A percentile compares a stretch with the other conserved stretches of the same genome.
Evolutionary conservation across 2,329 filamentous ascomycete species (phyloP).

Genomic region (Bipolaris cookei): DNA sequence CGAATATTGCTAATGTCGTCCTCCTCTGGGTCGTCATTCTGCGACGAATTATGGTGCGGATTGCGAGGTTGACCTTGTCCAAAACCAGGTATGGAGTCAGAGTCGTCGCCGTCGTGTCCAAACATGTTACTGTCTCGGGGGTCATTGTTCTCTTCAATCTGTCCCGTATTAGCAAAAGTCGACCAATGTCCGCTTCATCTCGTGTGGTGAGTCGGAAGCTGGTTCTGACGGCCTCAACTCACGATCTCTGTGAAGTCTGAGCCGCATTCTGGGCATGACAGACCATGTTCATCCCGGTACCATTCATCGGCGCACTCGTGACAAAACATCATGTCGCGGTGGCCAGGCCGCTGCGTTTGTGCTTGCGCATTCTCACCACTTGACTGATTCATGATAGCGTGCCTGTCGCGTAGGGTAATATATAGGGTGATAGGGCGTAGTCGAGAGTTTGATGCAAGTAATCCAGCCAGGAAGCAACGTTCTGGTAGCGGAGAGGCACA

Average conservation of each 20-base stretch:
- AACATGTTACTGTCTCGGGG: constrained; percentile 58
- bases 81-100: constrained; percentile 38
- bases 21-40: constrained; percentile 58
- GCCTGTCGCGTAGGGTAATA: constrained; percentile 6
- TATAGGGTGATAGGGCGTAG: constrained; percentile 4
- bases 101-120: constrained; percentile 38
- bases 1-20: constrained; percentile 57
- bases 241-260: constrained; percentile 88
- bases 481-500: constrained; percentile 18
- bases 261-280: constrained; percentile 78
- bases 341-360: constrained; percentile 29
- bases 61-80: constrained; percentile 34
- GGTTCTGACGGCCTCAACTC: constrained; percentile 48
- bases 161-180: constrained; percentile 27
- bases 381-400: constrained; percentile 34
- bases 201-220: constrained; percentile 13
- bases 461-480: constrained; percentile 10
- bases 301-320: constrained; percentile 82
- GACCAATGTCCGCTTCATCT: constrained; percentile 6
- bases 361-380: constrained; percentile 23
- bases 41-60: constrained; percentile 58
- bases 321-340: constrained; percentile 78
- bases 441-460: background rate
- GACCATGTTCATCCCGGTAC: constrained; percentile 71
- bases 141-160: constrained; percentile 65